phyloP scores from a whole-genome alignment of 345 rosid genomes.

The Schrenkiella parvula region DNA sequence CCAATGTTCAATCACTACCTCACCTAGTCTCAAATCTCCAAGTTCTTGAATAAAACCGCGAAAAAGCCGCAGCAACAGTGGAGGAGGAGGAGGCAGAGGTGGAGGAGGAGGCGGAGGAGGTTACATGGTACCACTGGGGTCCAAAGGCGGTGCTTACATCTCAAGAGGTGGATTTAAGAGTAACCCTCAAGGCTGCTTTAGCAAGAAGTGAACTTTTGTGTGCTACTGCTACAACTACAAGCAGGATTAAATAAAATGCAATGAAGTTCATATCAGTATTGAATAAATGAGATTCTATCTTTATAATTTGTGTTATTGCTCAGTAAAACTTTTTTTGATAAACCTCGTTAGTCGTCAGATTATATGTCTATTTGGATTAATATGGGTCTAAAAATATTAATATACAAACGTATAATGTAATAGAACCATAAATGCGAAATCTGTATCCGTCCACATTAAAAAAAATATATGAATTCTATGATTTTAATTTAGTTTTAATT shows the following conservation, averaged over 20 bases:
- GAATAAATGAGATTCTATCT: background rate
- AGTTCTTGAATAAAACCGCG: background rate
- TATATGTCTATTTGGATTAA: background rate
- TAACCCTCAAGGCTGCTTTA: slow-evolving; percentile 19
- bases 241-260: too few species aligned
- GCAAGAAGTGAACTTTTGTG: slow-evolving; percentile 9
- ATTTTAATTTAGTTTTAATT: too few species aligned
- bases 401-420: too few species aligned
- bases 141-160: background rate
- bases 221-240: background rate
- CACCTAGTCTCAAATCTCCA: background rate
- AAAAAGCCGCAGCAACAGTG: background rate
- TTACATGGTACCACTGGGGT: slow-evolving; percentile 15
- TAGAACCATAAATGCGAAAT: too few species aligned
- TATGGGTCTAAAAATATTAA: background rate
- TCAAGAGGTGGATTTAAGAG: slow-evolving; percentile 13
- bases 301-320: background rate
- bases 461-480: too few species aligned
- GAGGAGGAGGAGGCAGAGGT: background rate
- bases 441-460: too few species aligned
- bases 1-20: background rate
- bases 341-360: background rate
- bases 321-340: background rate
- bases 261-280: too few species aligned
- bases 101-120: slow-evolving; percentile 5